Conservation (phyloP, 176 grass and related monocot species). For the Musa schizocarpa region DNA sequence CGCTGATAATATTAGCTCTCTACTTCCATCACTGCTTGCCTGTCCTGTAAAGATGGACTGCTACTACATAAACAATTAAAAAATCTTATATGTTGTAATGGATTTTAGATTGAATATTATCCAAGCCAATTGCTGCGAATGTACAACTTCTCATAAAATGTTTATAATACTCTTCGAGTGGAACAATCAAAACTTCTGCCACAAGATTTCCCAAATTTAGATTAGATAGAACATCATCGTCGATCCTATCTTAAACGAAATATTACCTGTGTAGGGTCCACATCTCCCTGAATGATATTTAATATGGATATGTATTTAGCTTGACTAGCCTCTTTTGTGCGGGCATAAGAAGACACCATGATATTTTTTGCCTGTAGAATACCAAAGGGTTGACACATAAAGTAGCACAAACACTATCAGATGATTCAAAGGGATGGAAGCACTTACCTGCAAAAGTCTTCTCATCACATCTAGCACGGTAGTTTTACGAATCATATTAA, state of each 20-base stretch:
- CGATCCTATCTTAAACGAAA: constrained; percentile 5
- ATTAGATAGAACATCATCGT: constrained; percentile 1
- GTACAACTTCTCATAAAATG: not conserved
- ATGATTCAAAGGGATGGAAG: not conserved
- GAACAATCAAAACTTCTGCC: not conserved
- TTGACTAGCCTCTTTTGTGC: constrained; percentile 98
- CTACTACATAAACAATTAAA: no score
- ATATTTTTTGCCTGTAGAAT: constrained; percentile 90
- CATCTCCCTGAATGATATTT: constrained; percentile 98
- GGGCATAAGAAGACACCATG: constrained; percentile 97
- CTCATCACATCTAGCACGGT: constrained; percentile 98
- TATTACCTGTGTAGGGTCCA: constrained; percentile 91
- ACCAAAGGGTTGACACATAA: constrained; percentile 7
- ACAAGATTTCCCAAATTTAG: not conserved
- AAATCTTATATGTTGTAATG: no score
- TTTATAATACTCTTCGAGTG: not conserved
- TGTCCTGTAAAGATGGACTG: no score
- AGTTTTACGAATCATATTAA: constrained; percentile 98
- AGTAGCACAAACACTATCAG: constrained; percentile 1
- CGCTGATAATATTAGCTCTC: no score
- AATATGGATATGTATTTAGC: constrained; percentile 99
- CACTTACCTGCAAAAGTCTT: constrained; percentile 72
- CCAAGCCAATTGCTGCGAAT: no score
- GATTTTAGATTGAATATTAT: no score
- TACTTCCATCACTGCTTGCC: no score